Evolutionary conservation across 495 filamentous ascomycete genomes (phyloP).

Genomic region (Cercophora sp.): DNA sequence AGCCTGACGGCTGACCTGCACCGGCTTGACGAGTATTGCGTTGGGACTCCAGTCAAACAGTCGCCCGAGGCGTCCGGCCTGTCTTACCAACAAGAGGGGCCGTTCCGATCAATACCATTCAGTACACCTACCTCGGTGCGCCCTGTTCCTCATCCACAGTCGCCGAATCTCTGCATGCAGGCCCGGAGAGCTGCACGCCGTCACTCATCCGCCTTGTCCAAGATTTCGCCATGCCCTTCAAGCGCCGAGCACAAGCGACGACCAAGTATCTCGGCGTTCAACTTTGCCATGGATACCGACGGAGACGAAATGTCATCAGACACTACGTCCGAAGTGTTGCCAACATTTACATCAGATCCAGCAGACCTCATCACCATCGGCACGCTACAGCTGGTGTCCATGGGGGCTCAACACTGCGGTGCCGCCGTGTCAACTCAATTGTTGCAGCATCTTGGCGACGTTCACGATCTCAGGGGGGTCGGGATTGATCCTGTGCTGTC

Average conservation of each 20-base stretch:
- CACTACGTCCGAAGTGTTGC: constrained; percentile 5
- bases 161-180: constrained; percentile 13
- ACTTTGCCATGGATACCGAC: constrained; percentile 7
- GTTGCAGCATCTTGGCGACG: constrained; percentile 12
- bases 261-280: constrained; percentile 9
- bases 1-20: too few relatives aligned
- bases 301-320: constrained; percentile 2
- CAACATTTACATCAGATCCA: constrained; percentile 20
- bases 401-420: constrained; percentile 20
- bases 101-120: too few relatives aligned
- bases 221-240: neutral
- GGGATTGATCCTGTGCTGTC: neutral
- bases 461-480: constrained; percentile 2
- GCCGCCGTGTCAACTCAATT: constrained; percentile 19
- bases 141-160: neutral
- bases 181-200: constrained; percentile 1
- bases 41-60: constrained; percentile 5
- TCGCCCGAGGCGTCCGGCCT: neutral
- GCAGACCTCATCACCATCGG: constrained; percentile 26
- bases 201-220: constrained; percentile 10
- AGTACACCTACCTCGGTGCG: too few relatives aligned
- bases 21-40: too few relatives aligned
- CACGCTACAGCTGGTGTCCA: constrained; percentile 24
- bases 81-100: too few relatives aligned
- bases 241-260: neutral